Conservation (phyloP, 306 rosid species). For the Bauhinia variegata region DNA sequence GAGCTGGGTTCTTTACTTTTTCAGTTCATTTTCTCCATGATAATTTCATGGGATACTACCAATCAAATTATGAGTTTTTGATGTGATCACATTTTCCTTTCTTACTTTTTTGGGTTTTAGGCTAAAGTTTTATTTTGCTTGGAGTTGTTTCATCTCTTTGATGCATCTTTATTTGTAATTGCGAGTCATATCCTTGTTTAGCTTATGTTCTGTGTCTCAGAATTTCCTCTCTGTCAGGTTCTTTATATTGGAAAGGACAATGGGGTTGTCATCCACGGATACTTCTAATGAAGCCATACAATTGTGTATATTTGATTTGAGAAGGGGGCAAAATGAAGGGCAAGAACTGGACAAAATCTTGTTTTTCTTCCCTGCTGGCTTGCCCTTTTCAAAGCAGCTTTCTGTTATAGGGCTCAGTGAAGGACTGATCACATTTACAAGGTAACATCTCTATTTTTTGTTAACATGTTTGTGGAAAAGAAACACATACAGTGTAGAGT, state of each 20-base stretch:
- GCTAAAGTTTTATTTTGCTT: too few species aligned
- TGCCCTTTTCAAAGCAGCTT: slow-evolving; percentile 82
- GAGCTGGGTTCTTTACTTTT: too few species aligned
- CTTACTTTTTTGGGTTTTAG: too few species aligned
- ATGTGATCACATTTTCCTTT: too few species aligned
- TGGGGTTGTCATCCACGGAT: slow-evolving; percentile 73
- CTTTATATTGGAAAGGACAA: slow-evolving; percentile 32
- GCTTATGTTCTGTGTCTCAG: neutral
- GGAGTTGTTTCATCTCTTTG: too few species aligned
- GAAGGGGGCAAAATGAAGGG: slow-evolving; percentile 95
- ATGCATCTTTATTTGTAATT: too few species aligned
- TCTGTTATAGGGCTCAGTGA: slow-evolving; percentile 95
- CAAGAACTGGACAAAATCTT: slow-evolving; percentile 93
- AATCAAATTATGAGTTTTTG: too few species aligned
- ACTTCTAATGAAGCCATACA: slow-evolving; percentile 57
- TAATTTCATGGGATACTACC: too few species aligned
- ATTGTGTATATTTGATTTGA: slow-evolving; percentile 82
- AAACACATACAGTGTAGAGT: neutral
- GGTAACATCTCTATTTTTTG: slow-evolving; percentile 44
- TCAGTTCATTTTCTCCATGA: too few species aligned
- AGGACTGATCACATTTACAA: slow-evolving; percentile 93
- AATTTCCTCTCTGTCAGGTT: neutral
- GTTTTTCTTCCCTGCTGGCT: slow-evolving; percentile 83
- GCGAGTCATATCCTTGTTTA: too few species aligned
- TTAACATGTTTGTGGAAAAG: neutral